Conservation (phyloP, 176 grass and related monocot species). For the Urochloa ruziziensis region DNA sequence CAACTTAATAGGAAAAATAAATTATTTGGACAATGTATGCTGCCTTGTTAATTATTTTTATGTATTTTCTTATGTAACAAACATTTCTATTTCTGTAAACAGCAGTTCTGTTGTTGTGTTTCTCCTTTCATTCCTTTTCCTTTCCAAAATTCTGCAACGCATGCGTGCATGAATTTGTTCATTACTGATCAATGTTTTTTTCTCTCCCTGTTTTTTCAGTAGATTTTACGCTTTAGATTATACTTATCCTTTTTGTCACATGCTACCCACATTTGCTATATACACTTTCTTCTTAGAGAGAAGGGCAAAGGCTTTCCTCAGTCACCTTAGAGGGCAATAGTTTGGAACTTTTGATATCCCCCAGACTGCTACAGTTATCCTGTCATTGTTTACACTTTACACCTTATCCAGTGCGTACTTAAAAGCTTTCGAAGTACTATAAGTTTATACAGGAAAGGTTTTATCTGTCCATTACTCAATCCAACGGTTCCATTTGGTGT, state of each 20-base stretch:
- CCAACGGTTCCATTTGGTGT: conserved; percentile 18
- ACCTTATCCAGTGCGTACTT: not conserved
- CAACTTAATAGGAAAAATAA: not conserved
- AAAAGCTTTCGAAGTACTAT: not conserved
- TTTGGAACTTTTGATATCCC: conserved; percentile 5
- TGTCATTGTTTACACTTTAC: conserved; percentile 25
- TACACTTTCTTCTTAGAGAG: not conserved
- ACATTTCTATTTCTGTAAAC: not conserved
- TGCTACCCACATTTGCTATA: not conserved
- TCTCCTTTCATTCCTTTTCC: not conserved
- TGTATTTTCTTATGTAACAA: not conserved
- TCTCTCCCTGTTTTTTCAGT: not conserved
- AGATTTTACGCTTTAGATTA: not conserved
- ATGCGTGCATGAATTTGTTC: conserved; percentile 10
- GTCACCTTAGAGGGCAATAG: not conserved
- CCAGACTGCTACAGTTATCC: conserved; percentile 5
- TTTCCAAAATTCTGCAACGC: not conserved
- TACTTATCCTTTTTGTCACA: not conserved
- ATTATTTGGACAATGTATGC: not conserved
- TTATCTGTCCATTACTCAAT: conserved; percentile 13
- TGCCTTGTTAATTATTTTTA: not conserved
- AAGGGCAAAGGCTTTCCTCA: not conserved
- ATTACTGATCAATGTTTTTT: not conserved
- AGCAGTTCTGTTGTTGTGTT: not conserved
- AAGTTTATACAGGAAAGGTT: conserved; percentile 8